Percentiles rank a stretch among this genome's conserved stretches.
Evolutionary conservation across 352 stramenopile species (phyloP).

Genomic region (Plasmopara halstedii): DNA sequence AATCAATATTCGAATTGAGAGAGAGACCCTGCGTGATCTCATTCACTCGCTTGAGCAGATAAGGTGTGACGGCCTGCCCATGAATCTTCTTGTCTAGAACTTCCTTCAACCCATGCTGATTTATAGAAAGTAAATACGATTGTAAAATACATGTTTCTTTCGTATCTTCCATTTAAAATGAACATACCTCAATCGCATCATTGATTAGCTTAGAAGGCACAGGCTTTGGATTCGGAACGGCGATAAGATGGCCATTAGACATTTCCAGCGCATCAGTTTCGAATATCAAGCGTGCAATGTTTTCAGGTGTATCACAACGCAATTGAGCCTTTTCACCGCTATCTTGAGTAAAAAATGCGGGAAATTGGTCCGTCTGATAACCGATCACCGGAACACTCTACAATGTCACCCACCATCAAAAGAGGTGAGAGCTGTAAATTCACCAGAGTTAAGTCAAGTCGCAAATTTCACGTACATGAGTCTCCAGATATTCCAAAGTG

Average conservation of each 20-base stretch:
- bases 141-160: no score
- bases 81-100: constrained; percentile 77
- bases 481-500: constrained; percentile 97
- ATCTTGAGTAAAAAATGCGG: constrained; percentile 95
- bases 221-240: constrained; percentile 84
- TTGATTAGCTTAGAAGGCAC: constrained; percentile 85
- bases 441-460: no score
- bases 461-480: constrained; percentile 37
- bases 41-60: constrained; percentile 83
- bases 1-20: constrained; percentile 93
- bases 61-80: constrained; percentile 94
- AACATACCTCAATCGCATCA: constrained; percentile 74
- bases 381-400: constrained; percentile 93
- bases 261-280: constrained; percentile 70
- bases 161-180: no score
- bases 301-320: constrained; percentile 74
- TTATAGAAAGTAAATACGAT: constrained; percentile 1
- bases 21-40: constrained; percentile 91
- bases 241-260: constrained; percentile 81
- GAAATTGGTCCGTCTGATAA: constrained; percentile 91
- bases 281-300: constrained; percentile 83
- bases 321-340: constrained; percentile 84
- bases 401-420: no score
- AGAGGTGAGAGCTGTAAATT: no score
- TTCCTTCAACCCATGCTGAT: constrained; percentile 70